These are phyloP conservation scores for Ustilago trichophora DNA, from an alignment of 1,284 basidiomycete genomes.

Conservation along the genomic window DNA sequence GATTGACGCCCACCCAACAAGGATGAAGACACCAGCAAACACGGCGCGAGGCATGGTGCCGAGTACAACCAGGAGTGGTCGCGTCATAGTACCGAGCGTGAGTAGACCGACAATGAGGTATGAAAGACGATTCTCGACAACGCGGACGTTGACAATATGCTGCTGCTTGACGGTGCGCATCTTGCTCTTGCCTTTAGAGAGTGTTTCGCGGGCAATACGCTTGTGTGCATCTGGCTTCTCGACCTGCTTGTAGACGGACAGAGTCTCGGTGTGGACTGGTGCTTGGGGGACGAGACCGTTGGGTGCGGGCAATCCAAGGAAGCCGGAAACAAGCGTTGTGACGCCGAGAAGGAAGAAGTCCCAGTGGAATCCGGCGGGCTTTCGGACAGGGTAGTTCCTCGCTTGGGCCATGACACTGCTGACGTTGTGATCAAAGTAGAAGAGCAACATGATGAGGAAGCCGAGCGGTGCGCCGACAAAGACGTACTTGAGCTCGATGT, in stretches of 20 bases:
- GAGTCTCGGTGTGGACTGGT: constrained; percentile 87
- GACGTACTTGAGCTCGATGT: constrained; percentile 87
- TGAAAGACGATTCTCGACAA: constrained; percentile 63
- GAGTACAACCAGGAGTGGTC: constrained; percentile 62
- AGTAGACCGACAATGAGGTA: constrained; percentile 63
- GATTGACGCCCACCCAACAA: constrained; percentile 72
- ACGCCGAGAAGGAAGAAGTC: constrained; percentile 80
- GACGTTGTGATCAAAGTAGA: constrained; percentile 75
- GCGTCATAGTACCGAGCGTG: constrained; percentile 65
- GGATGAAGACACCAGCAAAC: constrained; percentile 65
- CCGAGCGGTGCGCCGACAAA: constrained; percentile 77
- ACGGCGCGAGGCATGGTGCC: constrained; percentile 61
- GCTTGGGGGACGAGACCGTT: constrained; percentile 94
- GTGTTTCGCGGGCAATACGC: constrained; percentile 67
- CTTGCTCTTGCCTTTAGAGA: constrained; percentile 64
- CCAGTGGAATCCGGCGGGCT: constrained; percentile 91
- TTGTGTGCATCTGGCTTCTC: constrained; percentile 36
- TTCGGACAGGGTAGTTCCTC: constrained; percentile 85
- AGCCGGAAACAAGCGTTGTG: constrained; percentile 88
- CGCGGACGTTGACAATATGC: constrained; percentile 54
- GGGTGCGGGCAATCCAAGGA: constrained; percentile 89
- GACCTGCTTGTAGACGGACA: constrained; percentile 77
- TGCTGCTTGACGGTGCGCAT: constrained; percentile 42
- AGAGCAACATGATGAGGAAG: constrained; percentile 67
- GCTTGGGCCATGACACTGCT: constrained; percentile 84